phyloP scores from a whole-genome alignment of 1,284 basidiomycete genomes.

The Sporisorium exsertum region DNA sequence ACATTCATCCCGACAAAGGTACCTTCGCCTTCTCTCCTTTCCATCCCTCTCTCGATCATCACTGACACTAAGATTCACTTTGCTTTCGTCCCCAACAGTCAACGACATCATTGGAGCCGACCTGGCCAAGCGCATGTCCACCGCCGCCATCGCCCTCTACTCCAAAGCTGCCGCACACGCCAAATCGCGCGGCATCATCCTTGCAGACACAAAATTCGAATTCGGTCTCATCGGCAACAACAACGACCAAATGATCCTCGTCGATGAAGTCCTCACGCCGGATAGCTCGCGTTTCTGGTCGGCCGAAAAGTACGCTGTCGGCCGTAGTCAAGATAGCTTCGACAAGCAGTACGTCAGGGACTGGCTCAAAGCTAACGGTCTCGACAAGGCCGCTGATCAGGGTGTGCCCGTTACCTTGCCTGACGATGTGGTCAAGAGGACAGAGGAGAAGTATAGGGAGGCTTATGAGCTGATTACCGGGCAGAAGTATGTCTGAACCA shows the following conservation, averaged over 20 bases:
- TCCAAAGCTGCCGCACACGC: conserved; percentile 83
- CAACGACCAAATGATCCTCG: conserved; percentile 78
- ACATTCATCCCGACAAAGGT: conserved; percentile 87
- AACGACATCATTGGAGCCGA: conserved; percentile 66
- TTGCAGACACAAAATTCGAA: conserved; percentile 95
- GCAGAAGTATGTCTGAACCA: conserved; percentile 28
- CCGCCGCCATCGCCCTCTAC: conserved; percentile 79
- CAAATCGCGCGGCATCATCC: conserved; percentile 82
- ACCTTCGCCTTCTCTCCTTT: neutral
- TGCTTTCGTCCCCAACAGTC: conserved; percentile 12
- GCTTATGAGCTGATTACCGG: conserved; percentile 65
- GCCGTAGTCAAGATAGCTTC: conserved; percentile 85
- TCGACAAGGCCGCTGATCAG: conserved; percentile 60
- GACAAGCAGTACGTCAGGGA: conserved; percentile 98
- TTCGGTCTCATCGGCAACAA: conserved; percentile 76
- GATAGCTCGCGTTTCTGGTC: conserved; percentile 99
- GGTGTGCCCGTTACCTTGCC: conserved; percentile 61
- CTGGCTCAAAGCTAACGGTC: conserved; percentile 73
- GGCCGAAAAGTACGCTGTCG: conserved; percentile 78
- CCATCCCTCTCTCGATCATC: neutral
- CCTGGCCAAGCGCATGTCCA: conserved; percentile 76
- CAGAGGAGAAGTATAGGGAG: conserved; percentile 65
- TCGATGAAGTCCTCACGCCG: conserved; percentile 95
- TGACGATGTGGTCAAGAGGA: conserved; percentile 60
- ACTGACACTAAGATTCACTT: neutral